Evolutionary conservation across 768 basidiomycete species (phyloP), one percentile per base, ranked within the genome.

Genomic region (Russula sp.): DNA sequence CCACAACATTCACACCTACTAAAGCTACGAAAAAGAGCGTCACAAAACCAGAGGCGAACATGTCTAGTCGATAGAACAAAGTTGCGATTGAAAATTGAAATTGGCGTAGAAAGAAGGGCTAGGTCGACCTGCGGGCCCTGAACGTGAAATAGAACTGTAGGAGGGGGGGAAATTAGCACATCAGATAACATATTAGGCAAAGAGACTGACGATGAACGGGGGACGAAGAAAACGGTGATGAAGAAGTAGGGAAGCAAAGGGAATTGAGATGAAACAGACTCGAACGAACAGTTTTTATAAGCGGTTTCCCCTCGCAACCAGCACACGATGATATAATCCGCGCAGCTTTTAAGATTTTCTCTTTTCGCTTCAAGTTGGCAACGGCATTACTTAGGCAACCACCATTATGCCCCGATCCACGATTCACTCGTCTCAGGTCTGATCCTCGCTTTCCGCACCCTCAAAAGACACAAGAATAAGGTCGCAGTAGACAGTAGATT

Each of bases 401-500:
- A 48, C 53, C 44, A 18, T 14, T 26, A 61, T 61, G 61, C 44
- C n/a, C 61, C 10, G 92, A 97, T 76, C 80, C 90, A n/a, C 84
- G 96, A 24, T 99, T 98, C 75, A 83, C 89, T 22, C 81, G 90
- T 58, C 80, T 98, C 61, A 88, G 85, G 73, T 86, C 92, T 16
- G 96, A 99, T 73, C 97, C 97, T 52, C 86, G 97, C 55, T 99
- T 99, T 78, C n/a, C 81, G 94, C 28, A 83, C 84, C 36, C 90
- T 92, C 2, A 90, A 86, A 73, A 92, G 88, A 75, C 84, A 87
- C 40, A 78, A 85, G 62, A 78, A 84, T 68, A 97, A 94, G 75
- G 88, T 97, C 58, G 83, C 89, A 59, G 83, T 98, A 42, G 97
- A 99, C 73, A 87, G 94, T 13, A 87, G 97, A 26, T 99, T 98